These are phyloP conservation scores for Acanthamoeba lenticulata DNA, from an alignment of 208 protist species.

Conservation along the genomic window DNA sequence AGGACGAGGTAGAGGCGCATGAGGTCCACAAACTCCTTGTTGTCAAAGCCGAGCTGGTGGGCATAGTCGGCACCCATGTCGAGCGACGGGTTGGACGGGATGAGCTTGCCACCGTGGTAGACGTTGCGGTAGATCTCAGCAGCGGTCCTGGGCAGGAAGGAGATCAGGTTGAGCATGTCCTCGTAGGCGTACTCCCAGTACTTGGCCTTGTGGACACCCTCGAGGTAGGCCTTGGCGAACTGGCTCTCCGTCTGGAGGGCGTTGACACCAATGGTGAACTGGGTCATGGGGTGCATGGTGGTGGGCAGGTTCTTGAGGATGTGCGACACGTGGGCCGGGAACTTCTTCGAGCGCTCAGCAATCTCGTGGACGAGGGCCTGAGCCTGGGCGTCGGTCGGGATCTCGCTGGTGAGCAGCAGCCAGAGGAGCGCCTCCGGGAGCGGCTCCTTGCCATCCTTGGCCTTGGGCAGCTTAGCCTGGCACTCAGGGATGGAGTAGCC, in stretches of 20 bases:
- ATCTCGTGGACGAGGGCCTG: slow-evolving; percentile 89
- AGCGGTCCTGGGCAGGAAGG: slow-evolving; percentile 90
- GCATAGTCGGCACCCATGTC: slow-evolving; percentile 97
- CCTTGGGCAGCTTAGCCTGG: slow-evolving; percentile 93
- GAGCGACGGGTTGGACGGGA: slow-evolving; percentile 83
- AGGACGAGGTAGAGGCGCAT: slow-evolving; percentile 98
- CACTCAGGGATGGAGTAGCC: slow-evolving; percentile 95
- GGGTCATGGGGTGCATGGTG: slow-evolving; percentile 96
- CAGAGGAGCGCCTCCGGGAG: slow-evolving; percentile 96
- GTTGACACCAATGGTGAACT: slow-evolving; percentile 86
- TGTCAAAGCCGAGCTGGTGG: slow-evolving; percentile 94
- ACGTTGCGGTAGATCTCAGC: slow-evolving; percentile 94
- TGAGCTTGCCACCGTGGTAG: slow-evolving; percentile 77
- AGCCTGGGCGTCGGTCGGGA: slow-evolving; percentile 91
- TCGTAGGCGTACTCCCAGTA: slow-evolving; percentile 96
- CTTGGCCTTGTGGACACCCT: slow-evolving; percentile 93
- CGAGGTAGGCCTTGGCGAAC: slow-evolving; percentile 93
- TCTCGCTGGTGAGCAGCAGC: slow-evolving; percentile 96
- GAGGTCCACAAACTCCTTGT: slow-evolving; percentile 94
- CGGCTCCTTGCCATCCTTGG: slow-evolving; percentile 89
- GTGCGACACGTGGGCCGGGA: slow-evolving; percentile 86
- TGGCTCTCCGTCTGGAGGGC: slow-evolving; percentile 93
- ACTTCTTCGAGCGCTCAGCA: slow-evolving; percentile 87
- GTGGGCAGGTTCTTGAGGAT: slow-evolving; percentile 92
- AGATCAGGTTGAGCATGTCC: slow-evolving; percentile 94